Evolutionary conservation across 1,284 basidiomycete species (phyloP).

Genomic region (Rhodotorula mucilaginosa): DNA sequence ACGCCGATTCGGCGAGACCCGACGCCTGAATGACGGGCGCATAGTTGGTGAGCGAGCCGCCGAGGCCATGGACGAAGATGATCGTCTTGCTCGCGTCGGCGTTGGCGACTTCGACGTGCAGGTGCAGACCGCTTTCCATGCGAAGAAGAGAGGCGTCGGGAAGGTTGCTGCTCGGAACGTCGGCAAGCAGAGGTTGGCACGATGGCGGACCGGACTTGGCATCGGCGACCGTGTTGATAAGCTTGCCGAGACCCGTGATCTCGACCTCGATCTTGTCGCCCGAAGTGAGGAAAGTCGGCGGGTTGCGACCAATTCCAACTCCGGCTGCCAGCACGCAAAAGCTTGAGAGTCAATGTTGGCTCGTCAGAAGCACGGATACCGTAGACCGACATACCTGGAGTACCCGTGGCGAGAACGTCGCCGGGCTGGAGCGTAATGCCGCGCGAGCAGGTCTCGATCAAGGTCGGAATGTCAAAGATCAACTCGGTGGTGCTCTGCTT

Average conservation of each 20-base stretch:
- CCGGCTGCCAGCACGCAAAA: conserved; percentile 24
- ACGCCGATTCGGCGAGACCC: not conserved
- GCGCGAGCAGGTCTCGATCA: conserved; percentile 47
- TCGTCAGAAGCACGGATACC: no score
- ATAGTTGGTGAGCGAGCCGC: conserved; percentile 33
- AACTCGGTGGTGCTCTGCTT: conserved; percentile 45
- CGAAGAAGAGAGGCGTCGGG: conserved; percentile 1
- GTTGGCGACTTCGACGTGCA: conserved; percentile 17
- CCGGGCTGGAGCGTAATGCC: conserved; percentile 49
- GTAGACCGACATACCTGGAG: conserved; percentile 11
- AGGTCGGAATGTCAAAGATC: conserved; percentile 49
- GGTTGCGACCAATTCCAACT: conserved; percentile 44
- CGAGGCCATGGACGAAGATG: conserved; percentile 43
- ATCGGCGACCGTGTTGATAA: conserved; percentile 25
- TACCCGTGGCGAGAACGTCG: conserved; percentile 36
- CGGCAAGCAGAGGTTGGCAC: not conserved
- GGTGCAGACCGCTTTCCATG: conserved; percentile 2
- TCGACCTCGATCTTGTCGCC: conserved; percentile 47
- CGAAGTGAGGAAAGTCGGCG: conserved; percentile 45
- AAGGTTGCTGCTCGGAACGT: not conserved
- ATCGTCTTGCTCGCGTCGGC: conserved; percentile 23
- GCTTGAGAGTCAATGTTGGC: no score
- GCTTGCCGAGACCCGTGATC: conserved; percentile 45
- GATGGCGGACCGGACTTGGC: not conserved
- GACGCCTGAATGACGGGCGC: conserved; percentile 23